Base-by-base conservation (phyloP, 192 early-diverging fungal species). In the Paraglomus brasilianum region DNA sequence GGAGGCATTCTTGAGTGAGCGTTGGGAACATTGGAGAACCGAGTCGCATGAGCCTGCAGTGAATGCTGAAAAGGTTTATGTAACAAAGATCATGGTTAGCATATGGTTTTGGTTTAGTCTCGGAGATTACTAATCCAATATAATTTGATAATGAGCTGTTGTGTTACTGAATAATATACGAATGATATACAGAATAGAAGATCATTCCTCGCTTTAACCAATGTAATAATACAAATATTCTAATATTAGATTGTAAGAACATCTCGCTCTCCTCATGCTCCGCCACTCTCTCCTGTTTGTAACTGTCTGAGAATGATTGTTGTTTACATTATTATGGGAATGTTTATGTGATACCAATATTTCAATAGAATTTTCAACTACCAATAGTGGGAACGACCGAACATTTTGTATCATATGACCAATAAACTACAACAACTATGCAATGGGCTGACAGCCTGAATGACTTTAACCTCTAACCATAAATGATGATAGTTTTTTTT, bases 31-130 rank as follows among this genome's bases (percentile, higher is more conserved):
- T 68, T 56, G 52, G 36, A 68, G 51, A 24, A 68, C 66, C 3
- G 66, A 68, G 14, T 68, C 66, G 56, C 66, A 68, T 56, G 66
- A 68, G 11, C 66, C 66, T 11, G 66, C 66, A 13, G 66, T 68
- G 56, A 68, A 68, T 30, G 66, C 66, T 68, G 0, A 30, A 30
- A 30, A 30, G 42, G 11, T 66, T 21, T 39, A 1, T n/a, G 8
- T 15, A 38, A 8, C 17, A 42, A 64, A 10, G 47, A 45, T 21
- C 8, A 63, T 41, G 47, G 22, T 47, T 30, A 45, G 24, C 19
- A 41, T 24, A 63, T 42, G 36, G n/a, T 42, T 15, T 14, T 43
- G 8, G 17, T 7, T 61, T 60, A 14, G 17, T 9, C 44, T 42
- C 21, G 14, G 22, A 14, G 41, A 47, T 42, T 10, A 14, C 6